Evolutionary conservation across 148 eudicot species (phyloP), one percentile per base, ranked within the genome.

Genomic region (Heliosperma pusillum): DNA sequence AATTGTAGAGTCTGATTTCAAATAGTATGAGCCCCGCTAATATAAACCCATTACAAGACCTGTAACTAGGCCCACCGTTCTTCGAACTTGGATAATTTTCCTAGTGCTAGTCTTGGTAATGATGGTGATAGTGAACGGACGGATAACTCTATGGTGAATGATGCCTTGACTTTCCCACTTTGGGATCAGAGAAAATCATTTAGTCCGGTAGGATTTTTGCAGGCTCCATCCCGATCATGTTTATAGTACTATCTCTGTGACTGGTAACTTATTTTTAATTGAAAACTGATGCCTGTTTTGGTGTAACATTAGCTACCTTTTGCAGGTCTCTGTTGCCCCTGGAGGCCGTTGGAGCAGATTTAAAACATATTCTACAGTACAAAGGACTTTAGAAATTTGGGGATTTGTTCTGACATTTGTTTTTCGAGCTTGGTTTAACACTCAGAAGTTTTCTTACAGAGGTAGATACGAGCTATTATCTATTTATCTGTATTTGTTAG

Each of bases 291-390:
- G 71, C 68, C 22, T 71, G 10, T 76, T 21, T 10, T 61, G 17
- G 57, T 77, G 20, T 59, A 65, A 22, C 50, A 22, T 57, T 40
- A 36, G 45, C 29, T 75, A 66, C 71, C 63, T 85, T 79, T 66
- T 56, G 36, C 86, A 95, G 99, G 99, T 95, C 20, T 95, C 99
- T 68, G 97, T 95, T 84, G 87, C 91, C 33, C 96, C 99, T 83
- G 99, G 97, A 73, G 99, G 99, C 56, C 96, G 96, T 33, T 95
- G 99, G 99, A 89, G 73, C 82, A 87, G 94, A 81, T 95, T 95
- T 74, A 92, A 89, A 85, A 92, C 99, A 29, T 95, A 95, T 83
- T 95, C 99, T 36, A 95, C 99, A 19, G 88, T 95, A 66, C 99
- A 95, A 77, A 92, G 99, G 88, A 92, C 99, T 68, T 66, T 92